Evolutionary conservation across 2,329 filamentous ascomycete species (phyloP).

Genomic region (Endothia cerciana): DNA sequence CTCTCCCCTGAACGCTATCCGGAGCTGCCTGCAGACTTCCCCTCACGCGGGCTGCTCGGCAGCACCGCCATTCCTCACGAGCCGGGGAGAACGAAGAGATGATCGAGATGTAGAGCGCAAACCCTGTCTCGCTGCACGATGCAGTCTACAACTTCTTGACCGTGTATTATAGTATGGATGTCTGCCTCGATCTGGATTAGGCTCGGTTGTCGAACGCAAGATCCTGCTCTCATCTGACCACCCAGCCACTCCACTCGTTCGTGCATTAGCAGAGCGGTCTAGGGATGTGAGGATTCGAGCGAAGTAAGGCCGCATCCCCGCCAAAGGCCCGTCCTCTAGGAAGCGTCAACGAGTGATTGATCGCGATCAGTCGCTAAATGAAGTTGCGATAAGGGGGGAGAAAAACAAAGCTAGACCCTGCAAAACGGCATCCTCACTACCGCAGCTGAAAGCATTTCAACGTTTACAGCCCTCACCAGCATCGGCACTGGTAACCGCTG

Average conservation of each 20-base stretch:
- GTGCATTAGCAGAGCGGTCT: too few species aligned
- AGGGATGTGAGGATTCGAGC: background rate
- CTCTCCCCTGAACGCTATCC: background rate
- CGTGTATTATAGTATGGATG: background rate
- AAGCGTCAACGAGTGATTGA: too few species aligned
- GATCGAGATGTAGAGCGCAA: background rate
- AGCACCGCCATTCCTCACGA: background rate
- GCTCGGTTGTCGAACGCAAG: background rate
- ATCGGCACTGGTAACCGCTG: too few species aligned
- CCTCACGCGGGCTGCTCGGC: conserved; percentile 5
- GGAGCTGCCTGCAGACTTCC: conserved; percentile 12
- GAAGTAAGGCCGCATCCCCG: too few species aligned
- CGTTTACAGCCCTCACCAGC: too few species aligned
- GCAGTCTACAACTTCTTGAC: background rate
- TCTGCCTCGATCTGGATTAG: background rate
- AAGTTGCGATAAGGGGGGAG: too few species aligned
- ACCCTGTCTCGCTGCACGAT: background rate
- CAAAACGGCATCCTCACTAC: too few species aligned
- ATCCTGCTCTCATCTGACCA: background rate
- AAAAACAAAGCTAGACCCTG: too few species aligned
- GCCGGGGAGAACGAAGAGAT: background rate
- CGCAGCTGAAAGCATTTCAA: too few species aligned
- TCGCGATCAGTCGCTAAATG: too few species aligned
- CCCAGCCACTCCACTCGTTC: background rate
- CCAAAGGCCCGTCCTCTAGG: too few species aligned